phyloP scores from a whole-genome alignment of 345 rosid species.

The Lepidium aucheri region DNA sequence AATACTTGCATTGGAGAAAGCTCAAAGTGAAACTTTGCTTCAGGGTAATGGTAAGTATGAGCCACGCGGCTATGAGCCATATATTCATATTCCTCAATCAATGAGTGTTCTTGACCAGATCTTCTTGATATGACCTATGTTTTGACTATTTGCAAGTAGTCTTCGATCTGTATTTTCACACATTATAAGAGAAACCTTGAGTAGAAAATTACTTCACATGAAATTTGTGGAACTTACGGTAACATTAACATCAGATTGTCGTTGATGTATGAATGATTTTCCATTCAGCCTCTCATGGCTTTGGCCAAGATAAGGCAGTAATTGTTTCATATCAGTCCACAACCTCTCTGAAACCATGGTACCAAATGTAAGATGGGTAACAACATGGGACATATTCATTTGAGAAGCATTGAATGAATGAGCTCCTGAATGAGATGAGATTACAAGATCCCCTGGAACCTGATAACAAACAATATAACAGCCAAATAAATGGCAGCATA shows the following conservation, averaged over 20 bases:
- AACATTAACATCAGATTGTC: conserved; percentile 64
- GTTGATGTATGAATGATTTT: conserved; percentile 60
- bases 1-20: conserved; percentile 97
- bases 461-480: conserved; percentile 22
- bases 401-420: conserved; percentile 88
- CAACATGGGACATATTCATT: conserved; percentile 91
- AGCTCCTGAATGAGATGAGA: conserved; percentile 76
- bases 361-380: conserved; percentile 79
- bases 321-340: conserved; percentile 50
- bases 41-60: conserved; percentile 58
- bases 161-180: conserved; percentile 66
- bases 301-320: conserved; percentile 65
- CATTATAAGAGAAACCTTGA: neutral
- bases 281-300: conserved; percentile 77
- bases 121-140: conserved; percentile 65
- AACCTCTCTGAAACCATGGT: conserved; percentile 39
- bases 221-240: conserved; percentile 56
- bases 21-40: conserved; percentile 79
- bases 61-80: conserved; percentile 86
- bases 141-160: conserved; percentile 89
- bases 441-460: conserved; percentile 87
- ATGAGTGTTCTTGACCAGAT: conserved; percentile 30
- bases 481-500: neutral
- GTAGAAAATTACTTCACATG: neutral
- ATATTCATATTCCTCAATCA: conserved; percentile 79